Evolutionary conservation across 192 early-diverging fungal species (phyloP), one percentile per base, ranked within the genome.

Genomic region (Geranomyces variabilis): DNA sequence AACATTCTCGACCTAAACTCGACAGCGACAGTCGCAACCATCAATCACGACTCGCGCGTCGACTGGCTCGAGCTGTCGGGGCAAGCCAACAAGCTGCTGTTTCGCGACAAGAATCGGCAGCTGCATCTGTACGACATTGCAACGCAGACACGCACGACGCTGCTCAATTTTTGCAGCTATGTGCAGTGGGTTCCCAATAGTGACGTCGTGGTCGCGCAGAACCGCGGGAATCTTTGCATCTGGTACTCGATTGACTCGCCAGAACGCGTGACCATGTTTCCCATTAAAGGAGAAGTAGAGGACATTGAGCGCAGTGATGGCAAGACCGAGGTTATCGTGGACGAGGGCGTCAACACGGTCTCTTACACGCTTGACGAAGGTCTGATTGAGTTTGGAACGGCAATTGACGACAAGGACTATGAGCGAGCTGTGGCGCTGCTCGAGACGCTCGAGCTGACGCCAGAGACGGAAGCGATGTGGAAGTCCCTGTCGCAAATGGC

Each of bases 381-480:
- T 26, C 66, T 89, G 71, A 89, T 89, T 63, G 87, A 89, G 78
- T 89, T 89, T 76, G 87, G 87, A 5, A 82, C 83, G 8, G 86
- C 86, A 19, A 56, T 89, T 49, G 87, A 89, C 55, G 87, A 89
- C 66, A 82, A 84, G 57, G 86, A 89, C 66, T 88, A 83, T 75
- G 87, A 88, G 34, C 67, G 84, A 24, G 87, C 87, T 13, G 79
- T 89, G n/a, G 66, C 77, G n/a, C 64, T 89, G 34, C 76, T 89
- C 33, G 87, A 89, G 69, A 84, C 84, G 21, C 73, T 89, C 9
- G 86, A 87, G 60, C 75, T 85, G 62, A 88, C 86, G 15, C 74
- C 83, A 1, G 87, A 89, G 66, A 88, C 85, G 0, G 83, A 87
- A 67, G 87, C 86, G 12, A 89, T 89, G 87, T 89, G 87, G 87